These are phyloP conservation scores for Talaromyces sp. DNA, from an alignment of 2,329 filamentous ascomycete genomes.

Conservation along the genomic window DNA sequence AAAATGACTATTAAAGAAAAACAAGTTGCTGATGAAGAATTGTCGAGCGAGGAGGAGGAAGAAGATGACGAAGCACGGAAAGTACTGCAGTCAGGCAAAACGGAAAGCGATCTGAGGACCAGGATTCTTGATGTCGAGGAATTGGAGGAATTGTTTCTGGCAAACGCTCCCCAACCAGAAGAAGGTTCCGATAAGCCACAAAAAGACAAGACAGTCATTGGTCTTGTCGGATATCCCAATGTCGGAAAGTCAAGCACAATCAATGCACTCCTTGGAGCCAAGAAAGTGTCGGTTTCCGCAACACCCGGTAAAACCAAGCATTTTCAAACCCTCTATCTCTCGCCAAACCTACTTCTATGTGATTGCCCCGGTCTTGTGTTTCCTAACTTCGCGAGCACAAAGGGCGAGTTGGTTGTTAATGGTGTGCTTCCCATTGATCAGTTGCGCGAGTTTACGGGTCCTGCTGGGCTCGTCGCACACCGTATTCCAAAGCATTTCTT, in stretches of 20 bases:
- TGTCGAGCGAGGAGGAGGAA: conserved; percentile 26
- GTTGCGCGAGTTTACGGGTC: conserved; percentile 85
- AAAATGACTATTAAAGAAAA: conserved; percentile 44
- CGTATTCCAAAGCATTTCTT: conserved; percentile 84
- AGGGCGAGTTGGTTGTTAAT: conserved; percentile 92
- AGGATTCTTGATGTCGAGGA: conserved; percentile 90
- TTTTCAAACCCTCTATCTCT: conserved; percentile 96
- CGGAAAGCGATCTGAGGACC: conserved; percentile 48
- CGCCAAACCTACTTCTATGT: conserved; percentile 81
- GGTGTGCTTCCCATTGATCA: conserved; percentile 96
- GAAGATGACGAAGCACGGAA: conserved; percentile 33
- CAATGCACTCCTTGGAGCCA: conserved; percentile 95
- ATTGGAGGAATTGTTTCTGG: conserved; percentile 79
- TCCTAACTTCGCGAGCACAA: conserved; percentile 94
- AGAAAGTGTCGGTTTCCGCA: conserved; percentile 96
- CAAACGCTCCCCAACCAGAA: conserved; percentile 59
- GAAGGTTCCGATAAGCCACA: conserved; percentile 40
- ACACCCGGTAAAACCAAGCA: conserved; percentile 99
- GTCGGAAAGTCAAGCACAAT: conserved; percentile 99
- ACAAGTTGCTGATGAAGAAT: conserved; percentile 30
- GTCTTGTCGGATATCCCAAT: conserved; percentile 95
- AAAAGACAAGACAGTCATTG: conserved; percentile 73
- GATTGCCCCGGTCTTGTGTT: conserved; percentile 99
- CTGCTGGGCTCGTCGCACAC: conserved; percentile 72
- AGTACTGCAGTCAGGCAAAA: conserved; percentile 24